phyloP scores from a whole-genome alignment of 2,329 filamentous ascomycete species.

The Clonostachys chloroleuca region DNA sequence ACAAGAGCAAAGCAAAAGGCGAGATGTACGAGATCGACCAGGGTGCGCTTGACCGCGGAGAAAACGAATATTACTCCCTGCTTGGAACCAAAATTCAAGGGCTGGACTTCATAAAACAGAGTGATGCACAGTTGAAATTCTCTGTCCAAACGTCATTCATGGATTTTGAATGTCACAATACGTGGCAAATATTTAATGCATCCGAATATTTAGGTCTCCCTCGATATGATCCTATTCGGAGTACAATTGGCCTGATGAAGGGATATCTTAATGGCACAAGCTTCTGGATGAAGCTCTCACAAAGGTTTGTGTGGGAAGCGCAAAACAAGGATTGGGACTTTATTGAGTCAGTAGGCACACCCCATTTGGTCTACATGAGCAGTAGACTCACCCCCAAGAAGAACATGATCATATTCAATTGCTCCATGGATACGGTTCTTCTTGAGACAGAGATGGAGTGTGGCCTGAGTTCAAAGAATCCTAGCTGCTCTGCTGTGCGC shows the following conservation, averaged over 20 bases:
- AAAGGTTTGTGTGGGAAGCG: too few relatives aligned
- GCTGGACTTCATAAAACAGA: neutral
- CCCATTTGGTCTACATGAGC: too few relatives aligned
- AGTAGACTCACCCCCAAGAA: too few relatives aligned
- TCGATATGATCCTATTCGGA: too few relatives aligned
- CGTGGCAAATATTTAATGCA: too few relatives aligned
- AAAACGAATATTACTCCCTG: neutral
- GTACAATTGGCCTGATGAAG: too few relatives aligned
- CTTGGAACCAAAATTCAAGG: neutral
- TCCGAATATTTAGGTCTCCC: too few relatives aligned
- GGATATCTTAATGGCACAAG: too few relatives aligned
- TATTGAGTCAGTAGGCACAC: too few relatives aligned
- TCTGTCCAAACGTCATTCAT: neutral
- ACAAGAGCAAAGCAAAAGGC: neutral
- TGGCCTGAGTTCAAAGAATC: neutral
- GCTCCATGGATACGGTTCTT: neutral
- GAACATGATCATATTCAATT: neutral
- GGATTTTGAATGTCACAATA: neutral
- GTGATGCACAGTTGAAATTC: neutral
- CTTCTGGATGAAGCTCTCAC: too few relatives aligned
- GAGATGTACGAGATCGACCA: neutral
- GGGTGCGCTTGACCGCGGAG: neutral
- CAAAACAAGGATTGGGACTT: too few relatives aligned
- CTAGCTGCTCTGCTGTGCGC: neutral
- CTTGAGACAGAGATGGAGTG: neutral